A percentile compares a stretch with the other conserved stretches of the same genome.
Evolutionary conservation across 1,139 yeast genomes (phyloP).

Genomic region (Yamadazyma diddensiae): DNA sequence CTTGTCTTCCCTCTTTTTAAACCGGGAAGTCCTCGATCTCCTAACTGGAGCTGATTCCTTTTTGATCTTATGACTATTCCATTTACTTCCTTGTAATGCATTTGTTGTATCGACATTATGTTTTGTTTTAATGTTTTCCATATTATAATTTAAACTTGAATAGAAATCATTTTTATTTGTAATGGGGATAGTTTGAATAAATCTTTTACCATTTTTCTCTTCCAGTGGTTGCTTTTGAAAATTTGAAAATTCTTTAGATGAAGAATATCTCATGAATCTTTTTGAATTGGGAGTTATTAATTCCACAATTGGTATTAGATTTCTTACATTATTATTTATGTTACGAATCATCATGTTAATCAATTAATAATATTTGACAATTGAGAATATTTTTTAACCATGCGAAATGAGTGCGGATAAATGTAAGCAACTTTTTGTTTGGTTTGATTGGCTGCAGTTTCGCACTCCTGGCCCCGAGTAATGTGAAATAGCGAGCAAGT

Average conservation of each 20-base stretch:
- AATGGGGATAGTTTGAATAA: slow-evolving; percentile 41
- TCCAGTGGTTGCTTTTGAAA: neutral
- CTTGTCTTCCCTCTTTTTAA: slow-evolving; percentile 17
- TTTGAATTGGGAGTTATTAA: slow-evolving; percentile 1
- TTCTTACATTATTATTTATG: no score
- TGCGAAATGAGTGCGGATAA: neutral
- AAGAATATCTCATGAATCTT: slow-evolving; percentile 4
- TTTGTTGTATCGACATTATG: slow-evolving; percentile 12
- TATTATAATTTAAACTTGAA: slow-evolving; percentile 25
- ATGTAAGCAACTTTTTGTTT: slow-evolving; percentile 6
- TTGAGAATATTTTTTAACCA: neutral
- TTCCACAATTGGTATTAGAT: neutral
- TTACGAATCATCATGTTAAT: neutral
- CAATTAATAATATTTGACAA: neutral
- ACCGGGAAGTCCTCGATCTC: slow-evolving; percentile 39
- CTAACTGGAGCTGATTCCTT: slow-evolving; percentile 23
- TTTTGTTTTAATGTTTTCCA: slow-evolving; percentile 13
- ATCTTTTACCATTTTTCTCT: slow-evolving; percentile 26
- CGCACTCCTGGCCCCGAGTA: no score
- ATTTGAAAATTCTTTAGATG: slow-evolving; percentile 3
- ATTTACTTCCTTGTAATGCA: slow-evolving; percentile 16
- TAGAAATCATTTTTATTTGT: slow-evolving; percentile 23
- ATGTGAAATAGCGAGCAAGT: no score
- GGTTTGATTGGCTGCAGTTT: slow-evolving; percentile 2
- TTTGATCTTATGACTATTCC: slow-evolving; percentile 22